A percentile compares a stretch with the other conserved stretches of the same genome.
These are phyloP conservation scores for Hypoxylon trugodes DNA, from an alignment of 495 filamentous ascomycete species.

Conservation along the genomic window DNA sequence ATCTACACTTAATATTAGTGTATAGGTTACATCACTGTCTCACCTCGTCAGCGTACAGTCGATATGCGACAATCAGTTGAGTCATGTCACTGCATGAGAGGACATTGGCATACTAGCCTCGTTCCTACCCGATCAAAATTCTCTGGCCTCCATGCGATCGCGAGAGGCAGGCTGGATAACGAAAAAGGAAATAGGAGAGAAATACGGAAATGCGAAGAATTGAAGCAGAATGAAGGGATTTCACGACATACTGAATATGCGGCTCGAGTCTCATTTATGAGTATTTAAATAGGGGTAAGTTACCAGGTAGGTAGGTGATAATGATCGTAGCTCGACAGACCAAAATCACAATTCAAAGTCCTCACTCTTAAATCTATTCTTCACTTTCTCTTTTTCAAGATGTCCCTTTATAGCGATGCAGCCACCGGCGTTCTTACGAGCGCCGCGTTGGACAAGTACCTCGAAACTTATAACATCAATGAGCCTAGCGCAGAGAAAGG, in stretches of 20 bases:
- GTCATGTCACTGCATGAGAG: not conserved
- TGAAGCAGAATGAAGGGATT: not conserved
- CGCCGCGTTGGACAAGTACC: slow-evolving; percentile 9
- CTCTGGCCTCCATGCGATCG: not conserved
- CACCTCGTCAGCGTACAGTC: slow-evolving; percentile 2
- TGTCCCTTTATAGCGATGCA: slow-evolving; percentile 44
- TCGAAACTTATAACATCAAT: slow-evolving; percentile 10
- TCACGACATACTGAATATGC: not conserved
- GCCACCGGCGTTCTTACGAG: slow-evolving; percentile 7
- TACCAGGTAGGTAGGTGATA: not conserved
- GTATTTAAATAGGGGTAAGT: too few relatives aligned
- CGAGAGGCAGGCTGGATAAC: not conserved
- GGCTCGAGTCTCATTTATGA: slow-evolving; percentile 13
- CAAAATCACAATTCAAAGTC: not conserved
- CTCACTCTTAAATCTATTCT: not conserved
- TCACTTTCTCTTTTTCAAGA: slow-evolving; percentile 13
- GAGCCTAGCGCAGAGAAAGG: slow-evolving; percentile 15
- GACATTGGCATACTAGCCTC: not conserved
- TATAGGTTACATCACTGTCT: slow-evolving; percentile 21
- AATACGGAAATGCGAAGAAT: not conserved
- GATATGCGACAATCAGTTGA: not conserved
- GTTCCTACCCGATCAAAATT: not conserved
- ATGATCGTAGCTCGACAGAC: not conserved
- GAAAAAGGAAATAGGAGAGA: not conserved
- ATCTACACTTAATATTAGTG: slow-evolving; percentile 12